These are phyloP conservation scores for Ceratobasidium sp. DNA, from an alignment of 1,284 basidiomycete species.

Conservation along the genomic window DNA sequence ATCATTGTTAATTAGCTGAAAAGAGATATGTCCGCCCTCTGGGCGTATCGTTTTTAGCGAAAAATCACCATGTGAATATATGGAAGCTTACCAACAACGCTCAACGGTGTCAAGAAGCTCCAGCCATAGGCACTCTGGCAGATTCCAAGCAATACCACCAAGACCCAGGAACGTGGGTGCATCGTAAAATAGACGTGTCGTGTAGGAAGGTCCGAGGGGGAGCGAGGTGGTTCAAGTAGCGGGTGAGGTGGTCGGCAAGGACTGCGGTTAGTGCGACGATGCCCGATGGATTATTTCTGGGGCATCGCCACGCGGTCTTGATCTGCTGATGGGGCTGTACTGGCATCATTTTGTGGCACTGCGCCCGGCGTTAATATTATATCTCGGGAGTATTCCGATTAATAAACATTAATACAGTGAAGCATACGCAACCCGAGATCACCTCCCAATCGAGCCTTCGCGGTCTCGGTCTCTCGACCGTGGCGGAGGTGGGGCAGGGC, in stretches of 20 bases:
- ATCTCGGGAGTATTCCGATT: not conserved
- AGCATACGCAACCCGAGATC: not conserved
- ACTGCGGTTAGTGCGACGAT: not conserved
- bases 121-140: constrained; percentile 20
- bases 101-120: constrained; percentile 1
- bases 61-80: not conserved
- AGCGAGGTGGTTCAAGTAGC: not conserved
- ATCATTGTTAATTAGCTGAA: constrained; percentile 13
- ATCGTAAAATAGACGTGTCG: not conserved
- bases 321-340: not conserved
- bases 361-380: not conserved
- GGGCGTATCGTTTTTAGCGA: not conserved
- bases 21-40: not conserved
- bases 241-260: constrained; percentile 8
- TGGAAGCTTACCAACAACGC: constrained; percentile 13
- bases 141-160: not conserved
- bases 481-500: constrained; percentile 47
- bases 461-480: constrained; percentile 48
- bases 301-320: not conserved
- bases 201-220: not conserved
- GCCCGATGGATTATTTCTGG: constrained; percentile 4
- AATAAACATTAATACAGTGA: not conserved
- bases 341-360: not conserved
- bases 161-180: not conserved
- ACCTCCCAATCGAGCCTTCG: not conserved